Base-by-base conservation (phyloP, 306 rosid genomes). In the Dalbergia cultrata region DNA sequence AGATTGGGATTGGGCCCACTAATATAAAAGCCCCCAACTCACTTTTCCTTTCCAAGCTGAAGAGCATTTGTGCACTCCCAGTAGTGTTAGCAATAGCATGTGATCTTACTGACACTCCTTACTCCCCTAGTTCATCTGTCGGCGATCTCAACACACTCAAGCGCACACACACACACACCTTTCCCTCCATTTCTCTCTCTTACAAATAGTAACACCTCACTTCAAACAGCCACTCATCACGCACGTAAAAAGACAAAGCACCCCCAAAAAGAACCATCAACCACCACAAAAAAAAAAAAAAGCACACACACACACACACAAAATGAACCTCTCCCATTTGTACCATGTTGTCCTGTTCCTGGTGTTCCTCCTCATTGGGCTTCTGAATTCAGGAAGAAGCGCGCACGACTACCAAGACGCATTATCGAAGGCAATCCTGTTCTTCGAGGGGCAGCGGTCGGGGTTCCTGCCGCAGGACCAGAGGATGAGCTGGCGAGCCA, bases 381-480 rank as follows among this genome's bases (percentile, higher is more conserved):
- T 76, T n/a, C 3, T 26, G 0, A 13, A 47, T 47, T 11, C 14
- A 7, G 88, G 79, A 8, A 56, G 67, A 21, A 2, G 60, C 10
- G 0, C 41, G 1, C 98, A 87, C n/a, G 87, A 94, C 76, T 94
- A 94, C 87, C 22, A n/a, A 16, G 98, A 92, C 33, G 97, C 98
- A 35, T 80, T 94, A 22, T 86, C 94, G 4, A 94, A 94, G 76
- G 86, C 90, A 2, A 87, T 94, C 14, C 33, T 86, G 18, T 92
- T 94, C 86, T 94, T 88, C 37, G 97, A 92, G 67, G 98, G 98
- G 7, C 98, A 94, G 79, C 79, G 98, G 49, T 94, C 98, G 9
- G 98, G 98, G 1, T 63, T 66, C 37, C 79, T 94, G 53, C 98
- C 98, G 2, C 78, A 47, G 9, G 90, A 86, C 78, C 98, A 94